Evolutionary conservation across 1,284 basidiomycete species (phyloP).

Genomic region (Cryptococcus sp.): DNA sequence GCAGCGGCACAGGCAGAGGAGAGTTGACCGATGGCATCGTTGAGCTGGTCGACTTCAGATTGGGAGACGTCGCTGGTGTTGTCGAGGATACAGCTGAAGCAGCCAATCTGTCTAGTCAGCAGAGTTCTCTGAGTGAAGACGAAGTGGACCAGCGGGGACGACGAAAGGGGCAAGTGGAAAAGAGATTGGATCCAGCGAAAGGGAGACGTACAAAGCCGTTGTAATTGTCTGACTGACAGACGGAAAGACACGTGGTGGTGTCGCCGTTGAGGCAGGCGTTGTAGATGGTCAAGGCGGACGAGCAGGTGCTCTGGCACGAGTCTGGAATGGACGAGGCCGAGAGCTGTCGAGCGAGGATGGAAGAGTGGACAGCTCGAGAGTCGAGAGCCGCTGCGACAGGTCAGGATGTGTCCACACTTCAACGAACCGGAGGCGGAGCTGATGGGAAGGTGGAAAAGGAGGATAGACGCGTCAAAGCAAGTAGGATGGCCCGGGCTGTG

Average conservation of each 20-base stretch:
- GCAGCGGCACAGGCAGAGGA: constrained; percentile 16
- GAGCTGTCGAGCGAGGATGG: constrained; percentile 21
- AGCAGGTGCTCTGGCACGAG: constrained; percentile 19
- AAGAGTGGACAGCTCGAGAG: constrained; percentile 9
- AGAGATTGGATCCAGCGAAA: not conserved
- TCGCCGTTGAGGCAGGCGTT: constrained; percentile 39
- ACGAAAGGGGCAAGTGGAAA: not conserved
- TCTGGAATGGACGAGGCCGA: constrained; percentile 19
- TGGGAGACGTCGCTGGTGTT: constrained; percentile 16
- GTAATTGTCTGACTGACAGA: constrained; percentile 24
- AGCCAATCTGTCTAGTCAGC: constrained; percentile 2
- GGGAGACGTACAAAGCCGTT: constrained; percentile 17
- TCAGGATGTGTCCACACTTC: not conserved
- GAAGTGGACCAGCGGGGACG: not conserved
- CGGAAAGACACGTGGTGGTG: constrained; percentile 22
- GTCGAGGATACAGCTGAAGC: constrained; percentile 19
- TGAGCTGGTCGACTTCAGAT: constrained; percentile 12
- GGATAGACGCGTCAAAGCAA: no score
- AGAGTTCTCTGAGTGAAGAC: not conserved
- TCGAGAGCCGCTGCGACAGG: constrained; percentile 10
- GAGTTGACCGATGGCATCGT: constrained; percentile 18
- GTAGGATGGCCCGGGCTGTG: not conserved
- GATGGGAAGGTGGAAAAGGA: no score
- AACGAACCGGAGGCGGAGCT: no score
- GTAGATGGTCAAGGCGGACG: constrained; percentile 22